A percentile compares a stretch with the other conserved stretches of the same genome.
Conservation (phyloP, 139 green algal genomes). For the Penium margaritaceum region DNA sequence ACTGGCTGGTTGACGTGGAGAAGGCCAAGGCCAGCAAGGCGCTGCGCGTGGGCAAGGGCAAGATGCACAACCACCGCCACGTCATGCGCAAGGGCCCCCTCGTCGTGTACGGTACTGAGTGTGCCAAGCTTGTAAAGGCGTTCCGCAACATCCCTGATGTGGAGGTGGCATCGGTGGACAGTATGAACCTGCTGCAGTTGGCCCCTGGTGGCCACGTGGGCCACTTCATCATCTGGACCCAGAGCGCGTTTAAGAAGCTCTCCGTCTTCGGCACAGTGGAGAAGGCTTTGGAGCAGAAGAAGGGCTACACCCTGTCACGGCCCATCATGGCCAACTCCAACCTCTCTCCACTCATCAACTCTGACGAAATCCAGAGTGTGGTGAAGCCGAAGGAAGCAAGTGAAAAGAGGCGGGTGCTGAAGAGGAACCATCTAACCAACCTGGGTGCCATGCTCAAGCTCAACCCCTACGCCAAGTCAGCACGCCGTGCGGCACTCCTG, state of each 20-base stretch:
- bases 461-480: conserved; percentile 86
- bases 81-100: conserved; percentile 84
- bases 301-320: conserved; percentile 85
- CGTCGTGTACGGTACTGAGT: conserved; percentile 78
- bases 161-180: conserved; percentile 72
- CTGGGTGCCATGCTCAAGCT: conserved; percentile 87
- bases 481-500: conserved; percentile 56
- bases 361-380: conserved; percentile 74
- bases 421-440: conserved; percentile 98
- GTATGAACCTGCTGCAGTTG: conserved; percentile 93
- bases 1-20: conserved; percentile 82
- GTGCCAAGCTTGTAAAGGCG: conserved; percentile 65
- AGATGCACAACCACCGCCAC: conserved; percentile 96
- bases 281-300: conserved; percentile 70
- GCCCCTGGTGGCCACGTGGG: conserved; percentile 93
- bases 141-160: conserved; percentile 88
- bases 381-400: conserved; percentile 56
- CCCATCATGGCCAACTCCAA: conserved; percentile 84
- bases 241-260: conserved; percentile 84
- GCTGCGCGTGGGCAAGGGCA: conserved; percentile 84
- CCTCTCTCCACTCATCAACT: conserved; percentile 90
- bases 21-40: conserved; percentile 78
- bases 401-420: conserved; percentile 59
- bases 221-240: conserved; percentile 96
- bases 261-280: conserved; percentile 66